These are phyloP conservation scores for Microbotryomycetes sp. DNA, from an alignment of 1,284 basidiomycete genomes.

Conservation along the genomic window DNA sequence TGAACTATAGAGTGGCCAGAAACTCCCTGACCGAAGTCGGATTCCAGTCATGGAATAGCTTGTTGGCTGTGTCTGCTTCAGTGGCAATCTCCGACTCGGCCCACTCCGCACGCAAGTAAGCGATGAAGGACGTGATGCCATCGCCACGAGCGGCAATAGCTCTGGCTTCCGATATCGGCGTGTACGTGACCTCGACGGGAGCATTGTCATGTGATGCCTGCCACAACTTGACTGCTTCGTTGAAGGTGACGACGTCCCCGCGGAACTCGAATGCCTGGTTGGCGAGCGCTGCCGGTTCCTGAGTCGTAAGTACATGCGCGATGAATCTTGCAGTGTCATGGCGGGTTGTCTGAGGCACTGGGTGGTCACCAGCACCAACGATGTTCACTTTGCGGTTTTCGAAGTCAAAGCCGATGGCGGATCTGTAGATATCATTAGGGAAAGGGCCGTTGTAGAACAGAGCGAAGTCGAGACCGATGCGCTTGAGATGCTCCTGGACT, in stretches of 20 bases:
- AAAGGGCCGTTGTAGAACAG: conserved; percentile 20
- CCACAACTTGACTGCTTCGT: background rate
- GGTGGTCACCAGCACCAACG: background rate
- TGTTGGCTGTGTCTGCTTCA: background rate
- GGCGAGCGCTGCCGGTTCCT: conserved; percentile 38
- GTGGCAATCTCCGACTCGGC: background rate
- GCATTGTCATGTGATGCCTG: background rate
- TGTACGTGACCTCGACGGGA: background rate
- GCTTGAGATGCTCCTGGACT: conserved; percentile 8
- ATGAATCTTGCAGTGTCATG: conserved; percentile 42
- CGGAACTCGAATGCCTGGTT: conserved; percentile 42
- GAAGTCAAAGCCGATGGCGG: conserved; percentile 1
- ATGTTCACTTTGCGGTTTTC: background rate
- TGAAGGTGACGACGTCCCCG: conserved; percentile 39
- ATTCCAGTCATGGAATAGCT: background rate
- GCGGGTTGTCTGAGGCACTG: conserved; percentile 40
- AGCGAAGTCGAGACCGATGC: conserved; percentile 8
- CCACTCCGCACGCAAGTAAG: background rate
- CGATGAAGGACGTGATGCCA: background rate
- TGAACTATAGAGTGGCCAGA: too few species aligned
- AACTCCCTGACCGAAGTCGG: background rate
- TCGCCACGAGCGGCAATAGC: background rate
- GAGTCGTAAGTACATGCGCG: conserved; percentile 41
- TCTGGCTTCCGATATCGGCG: background rate
- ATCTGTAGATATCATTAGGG: conserved; percentile 5